Base-by-base conservation (phyloP, 768 basidiomycete species). In the Daedalea quercina region DNA sequence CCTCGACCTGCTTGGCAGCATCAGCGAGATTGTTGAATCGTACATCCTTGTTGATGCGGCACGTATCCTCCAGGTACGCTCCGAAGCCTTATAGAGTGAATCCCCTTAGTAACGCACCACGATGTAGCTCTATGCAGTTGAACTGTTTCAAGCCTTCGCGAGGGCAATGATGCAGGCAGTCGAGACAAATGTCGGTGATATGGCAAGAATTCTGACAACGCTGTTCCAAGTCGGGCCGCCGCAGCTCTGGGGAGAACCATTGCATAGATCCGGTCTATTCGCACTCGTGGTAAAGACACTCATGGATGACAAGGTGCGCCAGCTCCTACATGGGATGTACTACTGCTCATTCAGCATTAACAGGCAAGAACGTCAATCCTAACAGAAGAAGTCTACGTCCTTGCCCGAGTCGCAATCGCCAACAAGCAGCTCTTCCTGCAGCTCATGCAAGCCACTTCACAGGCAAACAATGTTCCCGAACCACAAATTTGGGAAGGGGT, bases 221-320 rank as follows among this genome's bases (percentile, higher is more conserved):
- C 68, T 88, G 44, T 66, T 85, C 37, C 88, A 90, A 65, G 57
- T 84, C 1, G 69, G 84, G 1, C 84, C 86, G 3, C 72, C 85
- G 0, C 60, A 67, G 1, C 56, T 80, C 2, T 94, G 90, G 89
- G 89, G 80, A 0, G 82, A 82, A 61, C 68, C 86, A 2, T 68
- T 94, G 65, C 87, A 93, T 60, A 67, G 69, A 2, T 86, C 87
- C 0, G 87, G 87, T 11, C 76, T 93, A 28, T 92, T 94, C 62
- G 69, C 76, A 17, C 71, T 76, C 35, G 58, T 90, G 15, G 60
- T 91, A 22, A 77, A 76, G 52, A 75, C 75, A 3, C 67, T 92
- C 12, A 69, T 80, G 3, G 80, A 84, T 22, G 85, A 84, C 55
- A 81, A 91, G 70, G 88, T 88, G 62, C 40, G 66, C 15, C 25